Conservation (phyloP, 225 moss, liverwort and hornwort genomes). For the Bryoerythrophyllum caledonicum region DNA sequence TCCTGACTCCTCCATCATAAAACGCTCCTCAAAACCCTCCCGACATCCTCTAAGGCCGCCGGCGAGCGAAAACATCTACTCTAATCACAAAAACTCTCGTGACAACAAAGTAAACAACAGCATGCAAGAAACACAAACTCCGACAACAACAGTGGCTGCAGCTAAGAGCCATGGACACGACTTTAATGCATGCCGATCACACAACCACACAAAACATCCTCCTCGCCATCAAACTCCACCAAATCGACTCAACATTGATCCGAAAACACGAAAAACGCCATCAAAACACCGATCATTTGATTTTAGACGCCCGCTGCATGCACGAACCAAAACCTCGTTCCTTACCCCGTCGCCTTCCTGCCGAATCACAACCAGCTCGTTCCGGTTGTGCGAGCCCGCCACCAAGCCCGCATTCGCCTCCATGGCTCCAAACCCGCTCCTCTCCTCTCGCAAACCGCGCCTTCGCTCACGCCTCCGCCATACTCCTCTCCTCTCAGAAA, state of each 20-base stretch:
- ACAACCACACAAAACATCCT: too few species aligned
- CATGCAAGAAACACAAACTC: not conserved
- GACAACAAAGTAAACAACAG: not conserved
- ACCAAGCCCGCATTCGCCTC: slow-evolving; percentile 63
- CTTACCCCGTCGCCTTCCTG: slow-evolving; percentile 54
- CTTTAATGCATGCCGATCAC: not conserved
- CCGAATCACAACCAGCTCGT: slow-evolving; percentile 61
- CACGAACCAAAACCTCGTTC: not conserved
- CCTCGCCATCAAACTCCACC: not conserved
- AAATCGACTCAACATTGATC: not conserved
- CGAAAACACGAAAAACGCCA: not conserved
- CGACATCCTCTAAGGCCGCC: not conserved
- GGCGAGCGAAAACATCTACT: not conserved
- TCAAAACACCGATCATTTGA: not conserved
- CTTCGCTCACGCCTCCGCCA: slow-evolving; percentile 8
- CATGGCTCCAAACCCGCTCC: slow-evolving; percentile 28
- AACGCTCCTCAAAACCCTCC: not conserved
- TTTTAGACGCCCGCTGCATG: slow-evolving; percentile 5
- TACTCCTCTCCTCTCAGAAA: not conserved
- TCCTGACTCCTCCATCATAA: not conserved
- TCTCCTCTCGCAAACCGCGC: not conserved
- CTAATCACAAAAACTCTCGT: too few species aligned
- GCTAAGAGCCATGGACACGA: not conserved
- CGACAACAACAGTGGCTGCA: slow-evolving; percentile 2
- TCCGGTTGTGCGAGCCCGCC: slow-evolving; percentile 60